A percentile compares a stretch with the other conserved stretches of the same genome.
phyloP scores from a whole-genome alignment of 495 filamentous ascomycete genomes.

The Penicillium antarcticum region DNA sequence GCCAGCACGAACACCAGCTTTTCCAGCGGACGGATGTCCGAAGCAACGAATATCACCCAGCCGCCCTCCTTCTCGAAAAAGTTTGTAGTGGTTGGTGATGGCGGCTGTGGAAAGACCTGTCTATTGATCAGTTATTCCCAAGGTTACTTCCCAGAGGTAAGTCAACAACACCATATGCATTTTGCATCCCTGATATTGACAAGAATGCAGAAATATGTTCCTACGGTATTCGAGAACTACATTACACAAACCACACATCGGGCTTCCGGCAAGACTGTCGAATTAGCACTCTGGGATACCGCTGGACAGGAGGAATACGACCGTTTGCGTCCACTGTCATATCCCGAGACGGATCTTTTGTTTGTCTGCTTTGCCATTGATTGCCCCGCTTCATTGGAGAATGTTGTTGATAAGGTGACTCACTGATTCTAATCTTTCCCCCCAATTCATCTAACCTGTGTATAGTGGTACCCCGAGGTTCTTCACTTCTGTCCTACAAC shows the following conservation, averaged over 20 bases:
- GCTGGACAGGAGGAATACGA: slow-evolving; percentile 99
- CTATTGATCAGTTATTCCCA: slow-evolving; percentile 96
- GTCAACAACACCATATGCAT: neutral
- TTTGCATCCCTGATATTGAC: slow-evolving; percentile 9
- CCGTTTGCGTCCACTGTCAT: slow-evolving; percentile 88
- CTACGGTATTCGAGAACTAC: slow-evolving; percentile 99
- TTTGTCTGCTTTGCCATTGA: slow-evolving; percentile 99
- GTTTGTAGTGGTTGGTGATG: slow-evolving; percentile 96
- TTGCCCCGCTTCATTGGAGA: slow-evolving; percentile 95
- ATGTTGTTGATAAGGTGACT: slow-evolving; percentile 95
- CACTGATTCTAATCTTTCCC: neutral
- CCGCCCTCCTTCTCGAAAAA: slow-evolving; percentile 95
- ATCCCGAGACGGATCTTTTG: slow-evolving; percentile 94
- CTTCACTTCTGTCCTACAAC: slow-evolving; percentile 98
- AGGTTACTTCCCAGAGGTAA: slow-evolving; percentile 96
- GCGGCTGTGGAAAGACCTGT: slow-evolving; percentile 98
- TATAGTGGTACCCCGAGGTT: slow-evolving; percentile 97
- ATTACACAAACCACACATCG: slow-evolving; percentile 92
- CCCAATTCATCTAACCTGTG: slow-evolving; percentile 2
- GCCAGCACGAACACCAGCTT: slow-evolving; percentile 73
- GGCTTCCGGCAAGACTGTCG: slow-evolving; percentile 84
- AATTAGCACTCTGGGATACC: slow-evolving; percentile 97
- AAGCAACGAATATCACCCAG: slow-evolving; percentile 80
- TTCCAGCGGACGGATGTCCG: slow-evolving; percentile 65
- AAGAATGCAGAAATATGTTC: slow-evolving; percentile 86